phyloP scores from a whole-genome alignment of 192 early-diverging fungal species.

The Rhizoclosmatium globosum region DNA sequence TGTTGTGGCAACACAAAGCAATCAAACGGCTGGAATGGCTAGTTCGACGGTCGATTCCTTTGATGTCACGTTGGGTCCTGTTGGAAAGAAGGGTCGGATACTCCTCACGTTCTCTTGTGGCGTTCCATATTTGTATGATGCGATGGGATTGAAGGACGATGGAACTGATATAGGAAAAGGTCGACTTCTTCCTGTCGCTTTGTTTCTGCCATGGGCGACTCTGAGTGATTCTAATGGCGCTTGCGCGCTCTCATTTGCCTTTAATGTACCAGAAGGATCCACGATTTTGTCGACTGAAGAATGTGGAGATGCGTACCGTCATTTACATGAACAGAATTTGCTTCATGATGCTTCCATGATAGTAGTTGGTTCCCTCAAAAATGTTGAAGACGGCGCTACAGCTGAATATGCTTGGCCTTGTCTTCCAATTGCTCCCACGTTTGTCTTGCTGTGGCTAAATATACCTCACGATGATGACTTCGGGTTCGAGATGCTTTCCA shows the following conservation, averaged over 20 bases:
- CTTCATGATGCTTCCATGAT: conserved; percentile 1
- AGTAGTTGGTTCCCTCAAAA: conserved; percentile 9
- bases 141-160: conserved; percentile 6
- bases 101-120: conserved; percentile 18
- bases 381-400: neutral
- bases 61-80: conserved; percentile 26
- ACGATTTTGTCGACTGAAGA: neutral
- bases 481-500: conserved; percentile 16
- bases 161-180: conserved; percentile 21
- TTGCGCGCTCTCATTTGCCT: conserved; percentile 9
- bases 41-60: conserved; percentile 7
- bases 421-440: conserved; percentile 6
- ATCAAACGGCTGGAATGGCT: conserved; percentile 26
- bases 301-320: neutral
- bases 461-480: conserved; percentile 9
- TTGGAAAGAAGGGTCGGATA: conserved; percentile 15
- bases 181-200: conserved; percentile 7
- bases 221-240: conserved; percentile 7
- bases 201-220: conserved; percentile 23
- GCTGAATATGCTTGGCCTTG: conserved; percentile 13
- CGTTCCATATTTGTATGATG: conserved; percentile 16
- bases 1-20: conserved; percentile 1
- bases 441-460: neutral
- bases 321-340: neutral
- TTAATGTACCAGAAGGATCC: neutral